phyloP scores from a whole-genome alignment of 139 green algal species.

The Auxenochlorella pyrenoidosa region DNA sequence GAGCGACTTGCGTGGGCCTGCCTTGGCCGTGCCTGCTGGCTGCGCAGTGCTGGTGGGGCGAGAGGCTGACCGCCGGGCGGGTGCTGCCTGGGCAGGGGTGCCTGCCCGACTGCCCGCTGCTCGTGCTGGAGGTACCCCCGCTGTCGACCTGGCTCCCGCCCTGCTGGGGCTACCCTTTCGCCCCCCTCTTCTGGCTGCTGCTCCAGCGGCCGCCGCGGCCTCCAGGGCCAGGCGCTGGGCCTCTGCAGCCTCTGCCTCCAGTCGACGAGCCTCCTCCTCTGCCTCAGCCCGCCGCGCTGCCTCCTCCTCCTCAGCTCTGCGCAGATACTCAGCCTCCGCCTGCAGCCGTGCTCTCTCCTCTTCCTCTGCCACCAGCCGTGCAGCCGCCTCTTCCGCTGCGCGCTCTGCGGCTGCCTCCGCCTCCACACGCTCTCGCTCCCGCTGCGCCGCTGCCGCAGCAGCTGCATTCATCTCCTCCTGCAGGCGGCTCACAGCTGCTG shows the following conservation, averaged over 20 bases:
- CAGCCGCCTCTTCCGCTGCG: not conserved
- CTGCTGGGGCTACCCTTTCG: not conserved
- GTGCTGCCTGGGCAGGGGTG: not conserved
- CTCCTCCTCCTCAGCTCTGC: not conserved
- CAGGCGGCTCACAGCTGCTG: not conserved
- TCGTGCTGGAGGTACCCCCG: not conserved
- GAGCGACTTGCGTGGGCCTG: not conserved
- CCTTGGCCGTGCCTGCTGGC: not conserved
- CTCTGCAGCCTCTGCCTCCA: constrained; percentile 5
- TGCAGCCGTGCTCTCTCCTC: not conserved
- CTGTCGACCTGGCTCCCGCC: not conserved
- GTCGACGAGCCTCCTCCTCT: not conserved
- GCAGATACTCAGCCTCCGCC: not conserved
- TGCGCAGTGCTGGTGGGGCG: not conserved
- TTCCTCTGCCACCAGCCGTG: not conserved
- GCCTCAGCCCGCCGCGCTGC: not conserved
- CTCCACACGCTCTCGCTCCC: not conserved
- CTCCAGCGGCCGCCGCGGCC: not conserved
- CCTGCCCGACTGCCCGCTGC: not conserved
- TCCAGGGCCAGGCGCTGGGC: not conserved
- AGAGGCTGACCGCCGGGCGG: not conserved
- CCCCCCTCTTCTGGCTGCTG: not conserved
- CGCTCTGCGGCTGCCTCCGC: not conserved
- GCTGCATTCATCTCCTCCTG: constrained; percentile 5
- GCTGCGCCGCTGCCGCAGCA: not conserved